phyloP scores from a whole-genome alignment of 352 stramenopile genomes.

The Pythium aristosporum region DNA sequence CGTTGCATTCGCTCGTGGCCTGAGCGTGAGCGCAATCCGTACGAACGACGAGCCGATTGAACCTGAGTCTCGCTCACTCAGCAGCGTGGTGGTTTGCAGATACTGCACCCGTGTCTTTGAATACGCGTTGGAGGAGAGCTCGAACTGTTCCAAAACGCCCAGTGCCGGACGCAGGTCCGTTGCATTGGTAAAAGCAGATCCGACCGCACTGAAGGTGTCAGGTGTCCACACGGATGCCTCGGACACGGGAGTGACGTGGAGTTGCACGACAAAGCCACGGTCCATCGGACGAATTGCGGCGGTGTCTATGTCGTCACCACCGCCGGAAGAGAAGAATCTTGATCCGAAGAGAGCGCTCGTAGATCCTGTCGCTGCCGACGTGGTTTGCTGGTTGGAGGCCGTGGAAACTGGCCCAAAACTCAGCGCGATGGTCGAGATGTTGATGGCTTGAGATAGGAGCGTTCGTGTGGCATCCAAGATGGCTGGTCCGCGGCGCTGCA shows the following conservation, averaged over 20 bases:
- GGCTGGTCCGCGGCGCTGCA: conserved; percentile 7
- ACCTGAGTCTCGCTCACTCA: neutral
- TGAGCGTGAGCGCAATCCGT: conserved; percentile 17
- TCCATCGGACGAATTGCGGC: neutral
- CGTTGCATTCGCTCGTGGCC: neutral
- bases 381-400: neutral
- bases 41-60: conserved; percentile 11
- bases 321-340: neutral
- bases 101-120: neutral
- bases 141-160: conserved; percentile 11
- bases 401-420: neutral
- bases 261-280: conserved; percentile 4
- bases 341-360: no score
- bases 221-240: neutral
- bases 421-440: neutral
- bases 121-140: neutral
- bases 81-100: neutral
- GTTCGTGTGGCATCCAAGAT: conserved; percentile 11
- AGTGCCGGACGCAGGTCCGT: conserved; percentile 1
- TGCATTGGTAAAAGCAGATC: neutral
- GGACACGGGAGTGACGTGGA: neutral
- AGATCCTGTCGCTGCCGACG: neutral
- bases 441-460: neutral
- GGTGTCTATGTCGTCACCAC: neutral
- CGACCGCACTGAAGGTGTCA: neutral